Percentiles rank a stretch among this genome's conserved stretches.
Conservation (phyloP, 108 stramenopile species). For the Chaetoceros muelleri region DNA sequence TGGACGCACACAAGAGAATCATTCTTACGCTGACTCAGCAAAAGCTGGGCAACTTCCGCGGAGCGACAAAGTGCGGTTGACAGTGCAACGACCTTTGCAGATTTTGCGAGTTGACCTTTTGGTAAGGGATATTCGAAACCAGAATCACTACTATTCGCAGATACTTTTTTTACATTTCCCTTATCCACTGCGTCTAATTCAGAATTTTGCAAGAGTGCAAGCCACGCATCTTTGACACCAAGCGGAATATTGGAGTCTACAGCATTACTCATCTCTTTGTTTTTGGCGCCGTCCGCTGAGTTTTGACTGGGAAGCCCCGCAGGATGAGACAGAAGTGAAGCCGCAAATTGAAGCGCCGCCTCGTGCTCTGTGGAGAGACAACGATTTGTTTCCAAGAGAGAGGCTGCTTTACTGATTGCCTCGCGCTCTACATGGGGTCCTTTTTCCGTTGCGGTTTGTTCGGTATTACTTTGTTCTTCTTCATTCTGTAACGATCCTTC, state of each 20-base stretch:
- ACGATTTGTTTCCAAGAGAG: constrained; percentile 43
- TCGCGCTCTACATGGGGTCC: constrained; percentile 1
- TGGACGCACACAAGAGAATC: constrained; percentile 5
- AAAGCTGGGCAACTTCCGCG: constrained; percentile 16
- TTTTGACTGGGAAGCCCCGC: constrained; percentile 7
- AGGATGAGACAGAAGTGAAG: constrained; percentile 40
- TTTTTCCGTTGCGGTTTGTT: no score
- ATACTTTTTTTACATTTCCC: constrained; percentile 9
- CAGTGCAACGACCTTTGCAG: constrained; percentile 29
- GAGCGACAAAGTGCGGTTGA: constrained; percentile 23
- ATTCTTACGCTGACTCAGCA: constrained; percentile 7
- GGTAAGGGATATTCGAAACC: constrained; percentile 29
- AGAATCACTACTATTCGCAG: constrained; percentile 16
- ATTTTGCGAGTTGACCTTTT: constrained; percentile 47
- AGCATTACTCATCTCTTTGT: constrained; percentile 4
- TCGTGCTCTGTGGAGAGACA: constrained; percentile 58
- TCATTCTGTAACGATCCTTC: no score
- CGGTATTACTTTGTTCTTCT: no score
- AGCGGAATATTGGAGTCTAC: constrained; percentile 39
- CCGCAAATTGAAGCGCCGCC: constrained; percentile 43
- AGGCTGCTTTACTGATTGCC: constrained; percentile 7
- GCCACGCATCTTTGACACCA: constrained; percentile 61
- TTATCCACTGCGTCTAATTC: constrained; percentile 3
- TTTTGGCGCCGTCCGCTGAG: constrained; percentile 2
- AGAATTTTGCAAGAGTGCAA: constrained; percentile 23